Base-by-base conservation (phyloP, 2,329 filamentous ascomycete species). In the Arthroderma uncinatum region DNA sequence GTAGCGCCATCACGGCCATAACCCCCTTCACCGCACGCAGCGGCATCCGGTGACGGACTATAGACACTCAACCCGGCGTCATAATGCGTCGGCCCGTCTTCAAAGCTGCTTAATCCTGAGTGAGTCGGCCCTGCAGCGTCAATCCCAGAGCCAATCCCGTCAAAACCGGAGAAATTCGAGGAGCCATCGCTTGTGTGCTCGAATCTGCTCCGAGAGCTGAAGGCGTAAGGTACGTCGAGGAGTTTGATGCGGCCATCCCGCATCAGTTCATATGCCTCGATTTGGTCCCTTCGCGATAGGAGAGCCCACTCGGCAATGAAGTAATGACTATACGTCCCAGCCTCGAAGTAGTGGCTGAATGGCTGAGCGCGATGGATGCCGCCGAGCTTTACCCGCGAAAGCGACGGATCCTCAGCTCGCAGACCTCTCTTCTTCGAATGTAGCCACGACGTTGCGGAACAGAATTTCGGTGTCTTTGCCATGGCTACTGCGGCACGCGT, bases 281-380 rank as follows among this genome's bases (percentile, higher is more conserved):
- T 54, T 55, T 62, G 60, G 8, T 60, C 56, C 10, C 58, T 54
- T 2, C 30, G 55, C 4, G 55, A 19, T 2, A 59, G 42, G 39
- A 56, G 53, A 1, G 58, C 62, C 64, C 64, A 65, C 10, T 56
- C 33, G 2, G 64, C 62, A 16, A 60, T 55, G 37, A 65, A 64
- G 55, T 57, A 64, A 33, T 60, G 52, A n/a, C 60, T 56, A 53
- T 62, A 63, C 2, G 47, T 55, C n/a, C 64, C 67, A 34, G 64
- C 63, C 33, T 73, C 70, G 56, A 68, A 74, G 57, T 66, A 62
- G 58, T 74, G 71, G 52, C 71, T 72, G 57, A 68, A 71, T 1
- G 60, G 60, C 37, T 76, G 73, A 1, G 73, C 73, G 30, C 73
- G 68, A 58, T 75, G 70, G 59, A 76, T 72, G 19, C 74, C 71